These are phyloP conservation scores for Heracleum sosnowskyi DNA, from an alignment of 129 eudicot species.

Conservation along the genomic window DNA sequence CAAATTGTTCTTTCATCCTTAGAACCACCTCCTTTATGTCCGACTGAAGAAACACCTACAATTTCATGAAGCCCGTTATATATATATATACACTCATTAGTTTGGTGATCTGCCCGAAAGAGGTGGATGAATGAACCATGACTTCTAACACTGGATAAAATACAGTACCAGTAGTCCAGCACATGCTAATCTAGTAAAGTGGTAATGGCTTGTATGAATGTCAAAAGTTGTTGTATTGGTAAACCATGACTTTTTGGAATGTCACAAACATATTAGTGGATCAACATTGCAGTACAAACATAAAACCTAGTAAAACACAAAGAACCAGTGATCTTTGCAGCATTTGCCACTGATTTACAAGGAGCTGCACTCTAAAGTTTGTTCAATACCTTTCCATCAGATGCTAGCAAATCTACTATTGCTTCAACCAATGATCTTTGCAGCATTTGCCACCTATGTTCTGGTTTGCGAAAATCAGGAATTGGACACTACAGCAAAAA, in stretches of 20 bases:
- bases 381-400: conserved; percentile 51
- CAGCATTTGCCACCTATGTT: conserved; percentile 79
- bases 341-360: neutral
- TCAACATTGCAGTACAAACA: neutral
- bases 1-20: conserved; percentile 66
- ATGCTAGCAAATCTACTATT: conserved; percentile 45
- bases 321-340: too few species aligned
- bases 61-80: conserved; percentile 14
- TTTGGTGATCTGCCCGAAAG: neutral
- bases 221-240: neutral
- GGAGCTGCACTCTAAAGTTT: neutral
- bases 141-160: neutral
- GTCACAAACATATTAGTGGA: neutral
- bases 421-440: conserved; percentile 67
- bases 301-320: neutral
- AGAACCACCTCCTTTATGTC: conserved; percentile 65
- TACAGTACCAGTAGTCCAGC: neutral
- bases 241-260: neutral
- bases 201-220: neutral
- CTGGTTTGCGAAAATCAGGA: conserved; percentile 80
- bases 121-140: neutral
- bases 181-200: neutral
- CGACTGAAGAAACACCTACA: conserved; percentile 82
- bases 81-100: too few species aligned
- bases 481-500: conserved; percentile 64